Conservation (phyloP, 2,329 filamentous ascomycete species). For the Chaetomium globosum region DNA sequence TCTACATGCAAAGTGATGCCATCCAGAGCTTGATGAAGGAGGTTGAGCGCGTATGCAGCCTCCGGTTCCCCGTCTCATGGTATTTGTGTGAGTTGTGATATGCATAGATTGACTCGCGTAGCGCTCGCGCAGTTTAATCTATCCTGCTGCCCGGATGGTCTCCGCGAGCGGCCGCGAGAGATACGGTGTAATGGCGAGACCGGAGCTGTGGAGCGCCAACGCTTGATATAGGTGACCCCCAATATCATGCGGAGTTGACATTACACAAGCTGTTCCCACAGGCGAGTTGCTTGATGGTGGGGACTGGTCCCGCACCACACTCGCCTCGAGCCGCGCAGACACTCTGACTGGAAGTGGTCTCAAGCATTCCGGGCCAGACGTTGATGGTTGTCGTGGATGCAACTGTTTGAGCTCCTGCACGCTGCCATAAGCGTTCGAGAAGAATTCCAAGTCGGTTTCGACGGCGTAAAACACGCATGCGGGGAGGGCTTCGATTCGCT, state of each 20-base stretch:
- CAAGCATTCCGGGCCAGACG: slow-evolving; percentile 16
- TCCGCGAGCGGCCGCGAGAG: slow-evolving; percentile 20
- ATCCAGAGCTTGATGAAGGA: neutral
- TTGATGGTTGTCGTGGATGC: slow-evolving; percentile 8
- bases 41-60: slow-evolving; percentile 14
- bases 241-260: slow-evolving; percentile 26
- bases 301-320: slow-evolving; percentile 22
- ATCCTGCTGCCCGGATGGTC: slow-evolving; percentile 15
- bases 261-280: slow-evolving; percentile 9
- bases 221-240: slow-evolving; percentile 22
- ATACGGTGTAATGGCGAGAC: slow-evolving; percentile 15
- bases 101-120: slow-evolving; percentile 13
- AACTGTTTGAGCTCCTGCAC: slow-evolving; percentile 28
- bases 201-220: slow-evolving; percentile 12
- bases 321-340: slow-evolving; percentile 26
- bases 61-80: slow-evolving; percentile 5
- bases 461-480: slow-evolving; percentile 15
- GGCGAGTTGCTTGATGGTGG: slow-evolving; percentile 20
- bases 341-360: slow-evolving; percentile 15
- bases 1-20: slow-evolving; percentile 3
- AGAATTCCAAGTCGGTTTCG: slow-evolving; percentile 15
- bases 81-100: slow-evolving; percentile 26
- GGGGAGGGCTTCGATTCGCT: slow-evolving; percentile 28
- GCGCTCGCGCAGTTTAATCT: slow-evolving; percentile 4
- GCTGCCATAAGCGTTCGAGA: slow-evolving; percentile 29